Base-by-base conservation (phyloP, 106 monocot genomes). In the Gastrodia elata region DNA sequence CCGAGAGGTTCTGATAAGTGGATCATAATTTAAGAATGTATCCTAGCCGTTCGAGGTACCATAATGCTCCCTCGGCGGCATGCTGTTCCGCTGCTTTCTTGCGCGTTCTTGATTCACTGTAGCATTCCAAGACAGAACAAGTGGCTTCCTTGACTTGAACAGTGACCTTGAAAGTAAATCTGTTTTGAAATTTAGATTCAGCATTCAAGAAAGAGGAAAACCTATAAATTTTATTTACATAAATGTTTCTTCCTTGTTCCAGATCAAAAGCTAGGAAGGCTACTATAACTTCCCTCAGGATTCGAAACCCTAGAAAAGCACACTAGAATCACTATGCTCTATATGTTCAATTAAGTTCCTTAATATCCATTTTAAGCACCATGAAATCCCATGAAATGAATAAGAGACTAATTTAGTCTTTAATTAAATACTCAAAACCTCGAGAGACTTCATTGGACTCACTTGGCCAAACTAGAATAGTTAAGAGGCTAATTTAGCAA, bases 71-170 rank as follows among this genome's bases (percentile, higher is more conserved):
- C 74, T 83, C 80, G 24, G 97, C 90, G 25, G 97, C 97, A 78
- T 90, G 84, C 13, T 93, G 86, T 42, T 93, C 67, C 20, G 97
- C 92, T 11, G 83, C 84, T 77, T 84, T 90, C 90, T 91, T 97
- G 75, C 79, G 86, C 6, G 68, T 40, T 52, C 73, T 90, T 6
- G 88, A 72, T 61, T 93, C 87, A 9, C 93, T 67, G 36, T 74
- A 74, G 49, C 97, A 84, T 75, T 97, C 90, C 74, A 93, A 28
- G 18, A 65, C 18, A 16, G 77, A 83, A n/a, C 76, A 32, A 0
- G 28, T 43, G 25, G 8, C 16, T 58, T 76, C 85, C 64, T 77
- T 76, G 9, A 86, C 49, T 44, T 80, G 24, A 33, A 97, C 40
- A 37, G 44, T 83, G 39, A 86, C 93, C 77, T 85, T 90, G 78